Conservation (phyloP, 257 asterid genomes). For the Capsicum pubescens region DNA sequence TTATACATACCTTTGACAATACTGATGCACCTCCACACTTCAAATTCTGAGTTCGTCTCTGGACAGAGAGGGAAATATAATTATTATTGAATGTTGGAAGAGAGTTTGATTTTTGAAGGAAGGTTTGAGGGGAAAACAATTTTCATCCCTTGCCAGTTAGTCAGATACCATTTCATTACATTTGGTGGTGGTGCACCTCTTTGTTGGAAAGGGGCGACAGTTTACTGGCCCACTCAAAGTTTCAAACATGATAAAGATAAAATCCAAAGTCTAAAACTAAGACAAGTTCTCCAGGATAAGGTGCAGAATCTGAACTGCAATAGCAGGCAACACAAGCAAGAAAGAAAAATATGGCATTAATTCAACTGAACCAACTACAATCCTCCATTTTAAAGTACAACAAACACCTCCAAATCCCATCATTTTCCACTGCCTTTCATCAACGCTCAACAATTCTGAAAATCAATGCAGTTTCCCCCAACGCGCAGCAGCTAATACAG, state of each 20-base stretch:
- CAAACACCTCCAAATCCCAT: conserved; percentile 39
- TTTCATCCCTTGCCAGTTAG: too few species aligned
- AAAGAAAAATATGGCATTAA: conserved; percentile 31
- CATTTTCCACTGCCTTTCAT: conserved; percentile 40
- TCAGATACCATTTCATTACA: too few species aligned
- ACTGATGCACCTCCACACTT: too few species aligned
- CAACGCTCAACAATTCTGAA: conserved; percentile 43
- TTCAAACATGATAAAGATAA: neutral
- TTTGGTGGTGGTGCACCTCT: too few species aligned
- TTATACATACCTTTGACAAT: too few species aligned
- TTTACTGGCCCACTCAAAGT: neutral
- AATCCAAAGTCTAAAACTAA: neutral
- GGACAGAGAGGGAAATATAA: too few species aligned
- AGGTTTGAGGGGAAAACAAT: too few species aligned
- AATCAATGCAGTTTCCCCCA: conserved; percentile 55
- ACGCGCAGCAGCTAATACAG: conserved; percentile 70
- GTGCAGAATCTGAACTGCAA: neutral
- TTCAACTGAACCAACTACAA: conserved; percentile 60
- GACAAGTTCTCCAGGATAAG: conserved; percentile 35
- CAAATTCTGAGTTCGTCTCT: too few species aligned
- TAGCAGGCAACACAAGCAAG: neutral
- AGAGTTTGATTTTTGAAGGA: too few species aligned
- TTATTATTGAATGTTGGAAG: too few species aligned
- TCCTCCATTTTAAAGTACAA: conserved; percentile 40
- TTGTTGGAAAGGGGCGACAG: neutral